Conservation (phyloP, 371 early-diverging fungal genomes). For the Mortierella sp. region DNA sequence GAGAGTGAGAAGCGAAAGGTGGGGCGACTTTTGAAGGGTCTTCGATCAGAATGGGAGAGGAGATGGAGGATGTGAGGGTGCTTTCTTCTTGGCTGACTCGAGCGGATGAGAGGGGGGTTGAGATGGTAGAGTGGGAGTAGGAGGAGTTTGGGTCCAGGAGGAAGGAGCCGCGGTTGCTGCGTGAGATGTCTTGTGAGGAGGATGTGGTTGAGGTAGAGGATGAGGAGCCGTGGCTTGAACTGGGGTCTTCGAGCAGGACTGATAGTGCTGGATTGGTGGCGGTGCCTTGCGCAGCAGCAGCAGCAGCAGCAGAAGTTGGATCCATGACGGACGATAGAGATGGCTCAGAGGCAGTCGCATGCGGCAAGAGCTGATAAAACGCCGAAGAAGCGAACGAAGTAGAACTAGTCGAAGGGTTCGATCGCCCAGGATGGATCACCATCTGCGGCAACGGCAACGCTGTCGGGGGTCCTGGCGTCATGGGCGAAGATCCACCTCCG, state of each 20-base stretch:
- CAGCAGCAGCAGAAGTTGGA: not conserved
- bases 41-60: not conserved
- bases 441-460: not conserved
- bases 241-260: conserved; percentile 35
- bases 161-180: not conserved
- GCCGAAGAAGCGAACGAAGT: conserved; percentile 26
- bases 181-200: not conserved
- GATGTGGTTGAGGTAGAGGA: conserved; percentile 8
- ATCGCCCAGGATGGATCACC: conserved; percentile 13
- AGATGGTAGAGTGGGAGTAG: not conserved
- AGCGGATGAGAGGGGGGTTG: conserved; percentile 14
- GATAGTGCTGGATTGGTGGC: conserved; percentile 33
- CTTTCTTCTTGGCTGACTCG: conserved; percentile 33
- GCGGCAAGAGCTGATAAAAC: conserved; percentile 42
- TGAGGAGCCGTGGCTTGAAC: not conserved
- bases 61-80: not conserved
- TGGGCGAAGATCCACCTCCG: conserved; percentile 11
- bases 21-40: conserved; percentile 7
- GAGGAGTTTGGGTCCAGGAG: not conserved
- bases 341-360: conserved; percentile 41
- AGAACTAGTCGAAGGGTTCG: conserved; percentile 27
- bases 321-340: conserved; percentile 28
- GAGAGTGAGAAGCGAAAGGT: not conserved
- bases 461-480: not conserved
- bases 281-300: not conserved